Base-by-base conservation (phyloP, 1,139 yeast species). In the Kluyveromyces sp. region DNA sequence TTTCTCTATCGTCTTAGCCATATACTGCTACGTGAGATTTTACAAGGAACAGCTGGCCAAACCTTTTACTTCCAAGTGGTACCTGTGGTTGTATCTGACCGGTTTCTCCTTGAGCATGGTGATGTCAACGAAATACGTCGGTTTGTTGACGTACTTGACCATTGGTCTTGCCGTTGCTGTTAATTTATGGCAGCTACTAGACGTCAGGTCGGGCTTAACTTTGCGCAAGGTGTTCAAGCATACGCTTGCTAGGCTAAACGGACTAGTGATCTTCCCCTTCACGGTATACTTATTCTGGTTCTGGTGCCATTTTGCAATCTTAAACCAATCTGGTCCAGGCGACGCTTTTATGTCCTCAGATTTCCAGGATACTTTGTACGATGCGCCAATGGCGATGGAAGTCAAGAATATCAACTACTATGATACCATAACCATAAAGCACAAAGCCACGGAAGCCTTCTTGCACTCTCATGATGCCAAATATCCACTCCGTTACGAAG, bases 81-180 rank as follows among this genome's bases (percentile, higher is more conserved):
- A 94, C 83, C 65, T 67, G 37, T 94, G 98, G 98, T 73, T 92
- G 36, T 63, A 73, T 34, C 65, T 77, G 34, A 88, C 97, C 7
- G 99, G 99, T 28, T 69, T 87, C 6, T 74, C 94, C 1, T 74
- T 92, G 49, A 85, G 96, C 0, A 82, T 89, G 62, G 96, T 88
- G 34, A 89, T 92, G 49, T 81, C 95, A 36, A 89, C 97, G 44
- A 92, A 92, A 64, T 94, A 92, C 61, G 96, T 92, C 30, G 99
- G 99, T 61, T 83, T 84, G 4, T 83, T 92, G 69, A 88, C 97
- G 1, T 92, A 82, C 63, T 72, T 81, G 44, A 82, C 95, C 46
- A 75, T 92, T 54, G 98, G 99, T 29, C 64, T 75, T 47, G 96
- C 95, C 13, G 97, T 92, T 4, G 54, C 77, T 4, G 75, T 82